Base-by-base conservation (phyloP, 148 eudicot species). In the Agrostemma githago region DNA sequence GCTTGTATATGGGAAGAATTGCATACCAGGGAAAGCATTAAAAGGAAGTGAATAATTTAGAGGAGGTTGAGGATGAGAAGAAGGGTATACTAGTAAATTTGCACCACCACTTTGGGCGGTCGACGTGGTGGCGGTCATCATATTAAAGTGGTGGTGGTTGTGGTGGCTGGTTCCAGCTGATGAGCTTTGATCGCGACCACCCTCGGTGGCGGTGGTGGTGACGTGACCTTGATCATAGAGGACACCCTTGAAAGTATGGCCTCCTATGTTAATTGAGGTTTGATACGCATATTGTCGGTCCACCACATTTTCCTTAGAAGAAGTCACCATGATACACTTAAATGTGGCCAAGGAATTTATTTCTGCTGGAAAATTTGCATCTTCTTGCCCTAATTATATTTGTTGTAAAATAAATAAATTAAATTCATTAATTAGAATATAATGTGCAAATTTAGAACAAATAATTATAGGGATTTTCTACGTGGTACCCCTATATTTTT, bases 201-300 rank as follows among this genome's bases (percentile, higher is more conserved):
- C 56, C 1, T 12, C 56, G 0, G 82, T 84, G 19, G 3, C 0
- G 14, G 15, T 15, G 56, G 56, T 9, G 56, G 56, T 26, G 34
- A n/a, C n/a, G 34, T 26, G 56, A 2, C 96, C 97, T 76, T 92
- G 93, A 75, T 92, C 97, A 79, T 90, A 87, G 7, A 92, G 87
- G 21, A 92, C 82, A 0, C 97, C 97, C 38, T 85, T 90, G 79
- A 92, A 92, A n/a, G 72, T 12, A 85, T 87, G 97, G n/a, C 97
- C 97, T 68, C 81, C 89, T 3, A 92, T 79, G 79, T 75, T 84
- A 54, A 92, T 81, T 34, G 89, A 79, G 20, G 97, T 81, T 61
- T 92, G 97, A 73, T 92, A 92, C 51, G 93, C 97, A 64, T 77
- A 87, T 78, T 92, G 87, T 26, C 34, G 34, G 76, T 91, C 88